Conservation (phyloP, 2,329 filamentous ascomycete species). For the Botrytis fragariae region DNA sequence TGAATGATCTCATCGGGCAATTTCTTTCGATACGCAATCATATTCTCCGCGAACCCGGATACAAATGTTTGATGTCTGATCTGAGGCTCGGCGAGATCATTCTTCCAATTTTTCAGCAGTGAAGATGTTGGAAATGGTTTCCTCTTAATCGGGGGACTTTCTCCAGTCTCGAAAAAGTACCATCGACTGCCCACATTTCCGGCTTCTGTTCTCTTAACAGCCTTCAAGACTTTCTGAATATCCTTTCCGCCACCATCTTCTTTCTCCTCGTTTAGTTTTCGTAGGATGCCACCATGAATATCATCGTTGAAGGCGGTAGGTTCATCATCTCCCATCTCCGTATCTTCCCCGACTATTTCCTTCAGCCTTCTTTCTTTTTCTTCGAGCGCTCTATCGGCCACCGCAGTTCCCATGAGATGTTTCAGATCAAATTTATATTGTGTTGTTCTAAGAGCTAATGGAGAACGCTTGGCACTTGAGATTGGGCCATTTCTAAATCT, state of each 20-base stretch:
- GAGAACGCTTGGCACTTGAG: conserved; percentile 48
- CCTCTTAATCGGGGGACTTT: conserved; percentile 22
- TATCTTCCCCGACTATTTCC: conserved; percentile 30
- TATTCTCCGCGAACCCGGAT: conserved; percentile 59
- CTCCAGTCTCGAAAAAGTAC: conserved; percentile 51
- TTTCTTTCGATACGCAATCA: conserved; percentile 44
- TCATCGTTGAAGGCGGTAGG: neutral
- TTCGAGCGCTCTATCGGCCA: conserved; percentile 57
- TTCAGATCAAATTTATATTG: conserved; percentile 65
- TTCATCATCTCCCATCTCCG: conserved; percentile 5
- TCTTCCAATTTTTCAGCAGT: conserved; percentile 29
- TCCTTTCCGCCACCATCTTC: conserved; percentile 41
- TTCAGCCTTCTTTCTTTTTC: conserved; percentile 48
- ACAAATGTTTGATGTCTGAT: conserved; percentile 58
- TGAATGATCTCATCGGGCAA: conserved; percentile 63
- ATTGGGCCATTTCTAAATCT: conserved; percentile 21
- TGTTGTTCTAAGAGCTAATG: conserved; percentile 41
- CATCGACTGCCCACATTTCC: conserved; percentile 52
- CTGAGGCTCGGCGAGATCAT: conserved; percentile 45
- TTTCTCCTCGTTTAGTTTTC: conserved; percentile 31
- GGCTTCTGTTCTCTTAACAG: conserved; percentile 60
- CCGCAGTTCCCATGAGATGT: conserved; percentile 57
- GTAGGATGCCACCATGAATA: conserved; percentile 10
- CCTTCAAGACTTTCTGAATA: conserved; percentile 49
- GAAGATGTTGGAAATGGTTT: conserved; percentile 31